Evolutionary conservation across 2,329 filamentous ascomycete genomes (phyloP).

Genomic region (Fusarium mexicanum): DNA sequence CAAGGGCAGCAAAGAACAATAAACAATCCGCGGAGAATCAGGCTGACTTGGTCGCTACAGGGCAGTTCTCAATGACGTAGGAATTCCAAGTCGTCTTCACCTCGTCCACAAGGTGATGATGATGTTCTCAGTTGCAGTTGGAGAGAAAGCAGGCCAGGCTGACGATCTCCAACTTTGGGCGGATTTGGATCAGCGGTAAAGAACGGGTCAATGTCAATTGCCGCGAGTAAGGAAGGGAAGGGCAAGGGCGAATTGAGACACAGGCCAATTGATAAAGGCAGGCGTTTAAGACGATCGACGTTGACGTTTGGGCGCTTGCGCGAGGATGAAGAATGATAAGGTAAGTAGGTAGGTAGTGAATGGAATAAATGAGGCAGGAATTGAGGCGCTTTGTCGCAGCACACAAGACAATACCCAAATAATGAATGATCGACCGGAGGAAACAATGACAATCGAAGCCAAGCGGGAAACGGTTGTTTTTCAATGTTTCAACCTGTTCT

Average conservation of each 20-base stretch:
- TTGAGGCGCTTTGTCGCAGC: conserved; percentile 25
- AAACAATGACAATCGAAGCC: conserved; percentile 5
- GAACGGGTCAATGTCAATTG: conserved; percentile 22
- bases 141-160: conserved; percentile 30
- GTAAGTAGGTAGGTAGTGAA: background rate
- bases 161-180: conserved; percentile 15
- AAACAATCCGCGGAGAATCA: conserved; percentile 23
- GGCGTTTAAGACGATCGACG: conserved; percentile 34
- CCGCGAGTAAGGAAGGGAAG: conserved; percentile 10
- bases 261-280: conserved; percentile 3
- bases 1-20: conserved; percentile 17
- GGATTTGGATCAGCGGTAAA: conserved; percentile 25
- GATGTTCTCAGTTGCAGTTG: conserved; percentile 17
- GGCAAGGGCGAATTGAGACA: conserved; percentile 14
- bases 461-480: conserved; percentile 23
- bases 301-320: conserved; percentile 24
- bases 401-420: conserved; percentile 5
- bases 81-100: conserved; percentile 8
- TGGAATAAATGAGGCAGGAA: background rate
- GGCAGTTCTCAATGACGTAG: conserved; percentile 15
- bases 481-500: conserved; percentile 31
- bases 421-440: conserved; percentile 23
- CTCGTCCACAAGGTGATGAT: conserved; percentile 36
- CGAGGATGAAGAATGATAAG: conserved; percentile 1
- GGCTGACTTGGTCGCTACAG: background rate